These are phyloP conservation scores for Hygrophila difformis DNA, from an alignment of 257 asterid genomes.

Conservation along the genomic window DNA sequence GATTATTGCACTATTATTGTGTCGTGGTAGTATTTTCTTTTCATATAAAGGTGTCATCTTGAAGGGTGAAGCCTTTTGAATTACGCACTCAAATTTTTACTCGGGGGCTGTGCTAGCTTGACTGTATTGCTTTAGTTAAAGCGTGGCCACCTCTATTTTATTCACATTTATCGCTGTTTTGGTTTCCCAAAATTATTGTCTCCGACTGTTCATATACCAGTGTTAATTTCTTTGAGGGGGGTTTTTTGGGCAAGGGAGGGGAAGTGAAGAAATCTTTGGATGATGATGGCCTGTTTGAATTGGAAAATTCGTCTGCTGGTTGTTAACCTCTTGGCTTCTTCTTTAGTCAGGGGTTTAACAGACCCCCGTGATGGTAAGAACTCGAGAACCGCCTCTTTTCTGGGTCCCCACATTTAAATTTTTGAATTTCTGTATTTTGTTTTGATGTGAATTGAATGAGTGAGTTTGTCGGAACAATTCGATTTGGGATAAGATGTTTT, in stretches of 20 bases:
- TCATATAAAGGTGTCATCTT: slow-evolving; percentile 32
- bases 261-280: slow-evolving; percentile 2
- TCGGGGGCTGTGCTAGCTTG: slow-evolving; percentile 48
- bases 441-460: too few relatives aligned
- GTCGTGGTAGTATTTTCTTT: slow-evolving; percentile 17
- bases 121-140: slow-evolving; percentile 28
- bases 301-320: slow-evolving; percentile 27
- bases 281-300: slow-evolving; percentile 37
- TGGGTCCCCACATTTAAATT: not conserved
- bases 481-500: too few relatives aligned
- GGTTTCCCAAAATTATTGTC: slow-evolving; percentile 6
- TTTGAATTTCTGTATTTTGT: too few relatives aligned
- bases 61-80: slow-evolving; percentile 30
- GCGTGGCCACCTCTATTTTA: slow-evolving; percentile 3
- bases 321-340: slow-evolving; percentile 30
- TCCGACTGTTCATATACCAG: not conserved
- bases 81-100: slow-evolving; percentile 9
- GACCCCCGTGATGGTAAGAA: slow-evolving; percentile 83
- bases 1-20: too few relatives aligned
- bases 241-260: slow-evolving; percentile 18
- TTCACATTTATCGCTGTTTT: slow-evolving; percentile 5
- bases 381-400: not conserved
- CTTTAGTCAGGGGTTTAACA: slow-evolving; percentile 47
- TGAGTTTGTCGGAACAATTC: not conserved
- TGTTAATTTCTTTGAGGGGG: slow-evolving; percentile 11